Base-by-base conservation (phyloP, 352 stramenopile species). In the Phytophthora cajani region DNA sequence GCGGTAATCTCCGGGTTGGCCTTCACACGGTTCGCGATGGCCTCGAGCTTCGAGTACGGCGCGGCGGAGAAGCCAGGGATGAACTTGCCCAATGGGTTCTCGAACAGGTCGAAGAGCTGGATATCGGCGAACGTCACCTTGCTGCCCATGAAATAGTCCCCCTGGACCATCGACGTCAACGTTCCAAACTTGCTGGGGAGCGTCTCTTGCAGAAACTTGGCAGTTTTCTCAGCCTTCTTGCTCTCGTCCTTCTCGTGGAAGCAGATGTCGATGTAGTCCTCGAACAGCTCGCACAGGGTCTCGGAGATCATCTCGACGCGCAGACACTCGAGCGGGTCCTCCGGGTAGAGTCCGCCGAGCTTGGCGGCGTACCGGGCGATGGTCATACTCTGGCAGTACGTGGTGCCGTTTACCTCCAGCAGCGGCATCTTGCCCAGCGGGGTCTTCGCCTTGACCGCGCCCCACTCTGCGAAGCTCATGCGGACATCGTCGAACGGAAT, bases 311-410 rank as follows among this genome's bases (percentile, higher is more conserved):
- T 82, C 19, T 91, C 82, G 11, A 82, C 79, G 25, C 69, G 66
- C 30, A 89, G 74, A 4, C 61, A 74, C 40, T 86, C 59, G 1
- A 80, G 27, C 5, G 75, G 53, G 36, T 88, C 79, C 2, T 67
- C 30, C 14, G 82, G 81, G 73, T 87, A 90, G 8, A 90, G 57
- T 21, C 79, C 78, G n/a, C 32, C 53, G 12, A 90, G 56, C 38
- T 72, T 82, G 25, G 80, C 81, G 6, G 82, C 82, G 58, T 90
- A 93, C 11, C 77, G 74, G 10, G 72, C 74, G 59, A 90, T 87
- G 17, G 80, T 77, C 62, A 89, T 87, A 42, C 76, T 90, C 60
- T 90, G 79, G 33, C 70, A 47, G 67, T 81, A 88, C 12, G 54
- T 69, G 14, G 60, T 52, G 27, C 79, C 81, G 42, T 89, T 72